Conservation (phyloP, 352 stramenopile species). For the Phytophthora europaea region DNA sequence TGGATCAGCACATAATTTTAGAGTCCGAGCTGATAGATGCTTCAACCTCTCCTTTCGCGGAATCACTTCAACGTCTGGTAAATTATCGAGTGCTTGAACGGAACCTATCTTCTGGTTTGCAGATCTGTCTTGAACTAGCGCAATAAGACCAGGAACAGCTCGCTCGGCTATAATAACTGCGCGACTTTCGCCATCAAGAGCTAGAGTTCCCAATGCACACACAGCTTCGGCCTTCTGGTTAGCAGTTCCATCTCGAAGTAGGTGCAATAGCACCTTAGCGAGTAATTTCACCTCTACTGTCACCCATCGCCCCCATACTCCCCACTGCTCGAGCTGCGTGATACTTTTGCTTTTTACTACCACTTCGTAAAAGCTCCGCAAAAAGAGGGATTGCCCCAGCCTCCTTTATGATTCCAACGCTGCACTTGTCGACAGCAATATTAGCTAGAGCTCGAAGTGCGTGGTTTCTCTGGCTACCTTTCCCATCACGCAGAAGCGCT, state of each 20-base stretch:
- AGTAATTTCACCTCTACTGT: background rate
- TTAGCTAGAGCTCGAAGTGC: slow-evolving; percentile 2
- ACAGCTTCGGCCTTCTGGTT: background rate
- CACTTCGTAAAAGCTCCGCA: background rate
- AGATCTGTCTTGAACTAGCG: background rate
- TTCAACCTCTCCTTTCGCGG: background rate
- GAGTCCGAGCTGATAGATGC: background rate
- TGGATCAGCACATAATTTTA: background rate
- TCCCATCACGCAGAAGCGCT: background rate
- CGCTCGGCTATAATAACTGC: background rate
- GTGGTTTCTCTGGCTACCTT: background rate
- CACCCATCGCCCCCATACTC: background rate
- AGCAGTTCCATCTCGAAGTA: background rate
- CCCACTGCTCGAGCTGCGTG: background rate
- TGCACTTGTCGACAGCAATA: background rate
- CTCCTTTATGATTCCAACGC: background rate
- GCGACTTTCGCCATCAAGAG: background rate
- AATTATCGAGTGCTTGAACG: background rate
- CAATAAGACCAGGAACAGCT: background rate
- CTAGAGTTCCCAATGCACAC: background rate
- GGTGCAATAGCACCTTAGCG: background rate
- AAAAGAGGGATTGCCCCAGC: background rate
- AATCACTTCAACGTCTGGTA: background rate
- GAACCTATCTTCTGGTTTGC: background rate
- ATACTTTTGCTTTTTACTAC: background rate